Percentiles rank a stretch among this genome's conserved stretches.
Conservation (phyloP, 306 rosid species). For the Trifolium fragiferum region DNA sequence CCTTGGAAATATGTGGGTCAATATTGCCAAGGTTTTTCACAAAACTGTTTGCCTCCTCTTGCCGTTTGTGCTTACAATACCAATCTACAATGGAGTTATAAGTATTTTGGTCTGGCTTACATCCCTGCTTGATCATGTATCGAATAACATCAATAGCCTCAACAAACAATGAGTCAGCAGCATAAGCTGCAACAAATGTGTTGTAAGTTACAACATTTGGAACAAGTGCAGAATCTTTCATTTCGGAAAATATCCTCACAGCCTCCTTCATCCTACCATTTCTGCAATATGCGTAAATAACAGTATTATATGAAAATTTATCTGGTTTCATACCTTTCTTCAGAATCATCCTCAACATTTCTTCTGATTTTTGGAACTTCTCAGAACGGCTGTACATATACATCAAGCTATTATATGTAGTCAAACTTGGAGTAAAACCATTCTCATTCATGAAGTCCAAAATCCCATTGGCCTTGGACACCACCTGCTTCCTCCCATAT, state of each 20-base stretch:
- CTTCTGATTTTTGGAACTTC: constrained; percentile 73
- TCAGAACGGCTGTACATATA: constrained; percentile 84
- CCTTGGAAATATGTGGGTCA: constrained; percentile 63
- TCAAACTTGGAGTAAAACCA: constrained; percentile 86
- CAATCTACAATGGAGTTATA: constrained; percentile 83
- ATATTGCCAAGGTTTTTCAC: constrained; percentile 60
- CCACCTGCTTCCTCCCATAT: constrained; percentile 86
- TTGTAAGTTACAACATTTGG: constrained; percentile 88
- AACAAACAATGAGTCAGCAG: constrained; percentile 72
- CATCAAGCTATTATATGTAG: constrained; percentile 92
- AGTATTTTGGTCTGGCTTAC: constrained; percentile 80
- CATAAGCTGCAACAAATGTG: constrained; percentile 80
- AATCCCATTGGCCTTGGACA: constrained; percentile 73
- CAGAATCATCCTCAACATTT: constrained; percentile 63
- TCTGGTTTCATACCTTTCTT: constrained; percentile 85
- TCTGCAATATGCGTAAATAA: constrained; percentile 79
- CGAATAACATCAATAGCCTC: constrained; percentile 80
- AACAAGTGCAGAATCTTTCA: constrained; percentile 65
- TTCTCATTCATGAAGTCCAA: constrained; percentile 68
- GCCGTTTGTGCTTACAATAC: constrained; percentile 69
- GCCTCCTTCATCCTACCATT: constrained; percentile 86
- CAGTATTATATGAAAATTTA: constrained; percentile 78
- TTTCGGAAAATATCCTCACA: constrained; percentile 75
- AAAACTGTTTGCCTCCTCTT: constrained; percentile 69
- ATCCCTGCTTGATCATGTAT: constrained; percentile 87